Base-by-base conservation (phyloP, 2,329 filamentous ascomycete genomes). In the Ophiostoma himal-ulmi region DNA sequence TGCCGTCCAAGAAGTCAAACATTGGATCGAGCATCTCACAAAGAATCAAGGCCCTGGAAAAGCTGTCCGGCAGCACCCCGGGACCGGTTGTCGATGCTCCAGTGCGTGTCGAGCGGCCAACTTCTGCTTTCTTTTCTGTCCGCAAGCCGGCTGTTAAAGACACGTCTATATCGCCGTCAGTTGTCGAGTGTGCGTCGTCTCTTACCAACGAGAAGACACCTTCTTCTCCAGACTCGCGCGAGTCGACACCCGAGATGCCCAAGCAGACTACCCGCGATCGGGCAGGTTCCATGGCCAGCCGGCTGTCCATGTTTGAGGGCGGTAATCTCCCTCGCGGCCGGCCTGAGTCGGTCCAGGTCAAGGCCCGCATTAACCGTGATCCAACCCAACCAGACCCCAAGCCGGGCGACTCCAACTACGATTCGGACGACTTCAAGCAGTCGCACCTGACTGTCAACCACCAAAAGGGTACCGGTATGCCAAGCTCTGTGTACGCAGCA, bases 21-120 rank as follows among this genome's bases (percentile, higher is more conserved):
- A 86, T 98, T 34, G 94, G 93, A 8, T 93, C 91, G 10, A 93
- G 92, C 75, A 97, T 99, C 72, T 96, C 94, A 3, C 92, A 94
- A 78, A 90, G 95, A 60, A 98, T 98, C 78, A 96, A 97, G 79
- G 93, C 94, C 7, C 83, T 99, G 69, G 92, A 97, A 77, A 94
- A 93, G 78, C 85, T 95, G 74, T 85, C 89, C 71, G 80, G 84
- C 77, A 76, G 78, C 76, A 73, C 78, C 64, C 75, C 77, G 11
- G 73, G 77, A 70, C 36, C 72, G 70, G 30, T 66, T 67, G n/a
- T 73, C 66, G 48, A 72, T 65, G 20, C 70, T 48, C 7, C 72
- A 62, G 13, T 72, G 1, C 73, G 75, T 67, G 68, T 78, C 73
- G 82, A 82, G 44, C 78, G 82, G 20, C 82, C 84, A 3, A 82